phyloP scores from a whole-genome alignment of 2,329 filamentous ascomycete species.

The Paraphaeosphaeria minitans region DNA sequence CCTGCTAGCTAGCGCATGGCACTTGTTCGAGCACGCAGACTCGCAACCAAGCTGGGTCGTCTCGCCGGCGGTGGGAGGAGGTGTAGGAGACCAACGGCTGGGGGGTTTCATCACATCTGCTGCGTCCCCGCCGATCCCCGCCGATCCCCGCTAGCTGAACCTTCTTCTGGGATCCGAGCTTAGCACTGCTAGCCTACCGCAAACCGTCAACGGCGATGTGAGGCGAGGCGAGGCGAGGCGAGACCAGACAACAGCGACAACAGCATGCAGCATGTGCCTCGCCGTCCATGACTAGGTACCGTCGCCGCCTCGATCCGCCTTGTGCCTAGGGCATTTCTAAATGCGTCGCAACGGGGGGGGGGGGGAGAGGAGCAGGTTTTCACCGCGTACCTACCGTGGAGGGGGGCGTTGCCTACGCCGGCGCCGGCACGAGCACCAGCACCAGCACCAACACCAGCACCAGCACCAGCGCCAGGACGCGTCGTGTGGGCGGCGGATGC shows the following conservation, averaged over 20 bases:
- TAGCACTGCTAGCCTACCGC: conserved; percentile 4
- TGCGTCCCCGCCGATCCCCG: conserved; percentile 23
- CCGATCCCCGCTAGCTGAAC: conserved; percentile 27
- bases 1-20: conserved; percentile 6
- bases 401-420: conserved; percentile 18
- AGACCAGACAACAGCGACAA: conserved; percentile 6
- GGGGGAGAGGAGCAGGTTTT: conserved; percentile 28
- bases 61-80: background rate
- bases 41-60: conserved; percentile 13
- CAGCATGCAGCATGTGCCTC: conserved; percentile 29
- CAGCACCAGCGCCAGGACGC: conserved; percentile 32
- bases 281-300: conserved; percentile 20
- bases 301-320: conserved; percentile 34
- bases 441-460: conserved; percentile 32
- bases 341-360: conserved; percentile 8
- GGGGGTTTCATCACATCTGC: conserved; percentile 16
- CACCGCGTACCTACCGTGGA: conserved; percentile 24
- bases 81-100: conserved; percentile 11
- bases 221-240: background rate
- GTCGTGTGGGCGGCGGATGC: conserved; percentile 31
- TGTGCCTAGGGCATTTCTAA: conserved; percentile 7
- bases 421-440: conserved; percentile 35
- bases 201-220: conserved; percentile 21
- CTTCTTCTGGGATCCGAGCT: conserved; percentile 18
- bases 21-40: background rate